Evolutionary conservation across 257 asterid genomes (phyloP), one percentile per base, ranked within the genome.

Genomic region (Lycium barbarum): DNA sequence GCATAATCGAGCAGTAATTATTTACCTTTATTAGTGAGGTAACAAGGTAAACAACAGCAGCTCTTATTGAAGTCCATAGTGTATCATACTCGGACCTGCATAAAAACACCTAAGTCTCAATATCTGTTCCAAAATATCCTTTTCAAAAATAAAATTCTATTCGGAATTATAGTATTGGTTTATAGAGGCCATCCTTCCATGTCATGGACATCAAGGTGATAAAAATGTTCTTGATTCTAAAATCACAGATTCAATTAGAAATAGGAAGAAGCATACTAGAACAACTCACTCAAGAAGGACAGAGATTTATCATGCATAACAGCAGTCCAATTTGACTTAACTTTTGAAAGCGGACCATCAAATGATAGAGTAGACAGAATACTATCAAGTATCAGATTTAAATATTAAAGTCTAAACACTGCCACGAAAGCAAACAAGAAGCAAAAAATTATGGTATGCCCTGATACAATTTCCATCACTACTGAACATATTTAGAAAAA

Each of bases 21-120:
- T 91, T 73, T 71, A 96, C 99, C 99, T 97, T 97, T 40, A 97
- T 92, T 80, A 97, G 79, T 66, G 99, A 93, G 1, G 99, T 95
- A 35, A 89, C 89, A 58, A 94, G 98, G 87, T 97, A 97, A 84
- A 95, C 98, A 70, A 90, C 90, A 35, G 98, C 98, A 59, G 98
- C 71, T 90, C 90, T 95, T 85, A 93, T 87, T 9, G 98, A 97
- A 83, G 99, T 97, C 73, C 98, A 98, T 45, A 97, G 91, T 0
- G 99, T 97, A 88, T 95, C 99, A 86, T 95, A 97, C 92, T 97
- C 99, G 12, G 98, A 95, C 91, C 99, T 97, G 92, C 73, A 67
- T 14, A 83, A 38, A 58, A 22, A 65, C 51, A 35, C 83, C 51
- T 15, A 7, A 65, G 36, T n/a, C 57, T 73, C 81, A 68, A 7